phyloP scores from a whole-genome alignment of 768 basidiomycete genomes.

The Asterophora lycoperdoides region DNA sequence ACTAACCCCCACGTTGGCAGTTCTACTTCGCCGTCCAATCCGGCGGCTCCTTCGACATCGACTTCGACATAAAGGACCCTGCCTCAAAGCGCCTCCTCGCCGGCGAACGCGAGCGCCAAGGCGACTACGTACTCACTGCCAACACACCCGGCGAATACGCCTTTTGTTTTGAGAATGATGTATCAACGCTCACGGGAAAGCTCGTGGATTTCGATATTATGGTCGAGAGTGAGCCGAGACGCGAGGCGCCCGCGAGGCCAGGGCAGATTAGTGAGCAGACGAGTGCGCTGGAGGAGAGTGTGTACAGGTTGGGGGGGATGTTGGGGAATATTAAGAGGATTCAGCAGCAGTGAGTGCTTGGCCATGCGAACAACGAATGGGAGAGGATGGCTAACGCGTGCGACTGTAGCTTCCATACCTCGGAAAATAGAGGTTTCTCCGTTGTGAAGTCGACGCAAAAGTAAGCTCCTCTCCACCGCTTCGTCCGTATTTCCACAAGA shows the following conservation, averaged over 20 bases:
- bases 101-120: slow-evolving; percentile 85
- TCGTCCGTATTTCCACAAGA: too few relatives aligned
- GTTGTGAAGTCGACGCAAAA: slow-evolving; percentile 87
- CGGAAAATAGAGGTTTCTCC: slow-evolving; percentile 92
- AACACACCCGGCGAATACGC: slow-evolving; percentile 87
- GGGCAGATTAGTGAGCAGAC: slow-evolving; percentile 92
- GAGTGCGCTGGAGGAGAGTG: slow-evolving; percentile 89
- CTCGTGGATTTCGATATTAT: slow-evolving; percentile 95
- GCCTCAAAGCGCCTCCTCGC: slow-evolving; percentile 84
- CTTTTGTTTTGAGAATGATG: slow-evolving; percentile 99
- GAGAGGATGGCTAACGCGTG: not conserved
- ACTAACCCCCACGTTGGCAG: slow-evolving; percentile 34
- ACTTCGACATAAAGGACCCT: slow-evolving; percentile 91
- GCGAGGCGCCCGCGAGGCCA: slow-evolving; percentile 84
- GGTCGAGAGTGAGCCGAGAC: slow-evolving; percentile 95
- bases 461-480: slow-evolving; percentile 32
- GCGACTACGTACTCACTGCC: slow-evolving; percentile 96
- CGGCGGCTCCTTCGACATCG: slow-evolving; percentile 94
- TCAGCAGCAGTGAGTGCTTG: slow-evolving; percentile 81
- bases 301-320: slow-evolving; percentile 85
- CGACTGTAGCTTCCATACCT: slow-evolving; percentile 80
- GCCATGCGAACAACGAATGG: slow-evolving; percentile 1
- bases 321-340: slow-evolving; percentile 86
- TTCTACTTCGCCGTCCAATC: slow-evolving; percentile 99
- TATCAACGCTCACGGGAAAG: slow-evolving; percentile 91